A percentile compares a stretch with the other conserved stretches of the same genome.
phyloP scores from a whole-genome alignment of 768 basidiomycete species.

The Trametes meyenii region DNA sequence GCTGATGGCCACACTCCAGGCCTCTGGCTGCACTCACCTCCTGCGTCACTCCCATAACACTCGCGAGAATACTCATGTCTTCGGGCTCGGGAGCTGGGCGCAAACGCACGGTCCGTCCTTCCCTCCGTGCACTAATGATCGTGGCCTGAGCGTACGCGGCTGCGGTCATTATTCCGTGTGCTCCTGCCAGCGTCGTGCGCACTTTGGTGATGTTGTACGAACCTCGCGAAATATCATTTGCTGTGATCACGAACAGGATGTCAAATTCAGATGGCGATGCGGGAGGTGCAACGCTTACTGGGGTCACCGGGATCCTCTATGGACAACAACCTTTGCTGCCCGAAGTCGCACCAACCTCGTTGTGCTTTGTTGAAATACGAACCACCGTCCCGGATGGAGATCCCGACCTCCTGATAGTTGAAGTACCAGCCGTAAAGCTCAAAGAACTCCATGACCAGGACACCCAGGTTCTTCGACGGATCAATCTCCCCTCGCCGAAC shows the following conservation, averaged over 20 bases:
- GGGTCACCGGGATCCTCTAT: slow-evolving; percentile 95
- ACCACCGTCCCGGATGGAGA: slow-evolving; percentile 86
- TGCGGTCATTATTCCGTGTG: slow-evolving; percentile 74
- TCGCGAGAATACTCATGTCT: slow-evolving; percentile 78
- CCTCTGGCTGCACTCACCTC: slow-evolving; percentile 56
- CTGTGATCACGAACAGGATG: slow-evolving; percentile 42
- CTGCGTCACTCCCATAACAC: slow-evolving; percentile 80
- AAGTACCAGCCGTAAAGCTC: slow-evolving; percentile 93
- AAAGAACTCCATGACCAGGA: slow-evolving; percentile 96
- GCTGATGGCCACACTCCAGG: slow-evolving; percentile 7
- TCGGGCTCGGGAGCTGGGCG: slow-evolving; percentile 50
- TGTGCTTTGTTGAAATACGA: slow-evolving; percentile 83
- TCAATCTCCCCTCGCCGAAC: slow-evolving; percentile 87
- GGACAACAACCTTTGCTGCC: slow-evolving; percentile 61
- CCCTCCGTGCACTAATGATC: slow-evolving; percentile 57
- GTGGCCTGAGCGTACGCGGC: slow-evolving; percentile 68
- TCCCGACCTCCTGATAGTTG: slow-evolving; percentile 89
- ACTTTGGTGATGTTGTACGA: slow-evolving; percentile 86
- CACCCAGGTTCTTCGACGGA: slow-evolving; percentile 85
- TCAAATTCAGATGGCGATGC: neutral
- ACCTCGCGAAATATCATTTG: slow-evolving; percentile 91
- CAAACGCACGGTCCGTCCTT: slow-evolving; percentile 52
- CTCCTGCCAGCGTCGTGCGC: slow-evolving; percentile 81
- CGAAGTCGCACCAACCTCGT: slow-evolving; percentile 78
- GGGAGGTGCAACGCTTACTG: slow-evolving; percentile 52